Conservation (phyloP, 495 filamentous ascomycete species). For the Aspergillus bertholletiae region DNA sequence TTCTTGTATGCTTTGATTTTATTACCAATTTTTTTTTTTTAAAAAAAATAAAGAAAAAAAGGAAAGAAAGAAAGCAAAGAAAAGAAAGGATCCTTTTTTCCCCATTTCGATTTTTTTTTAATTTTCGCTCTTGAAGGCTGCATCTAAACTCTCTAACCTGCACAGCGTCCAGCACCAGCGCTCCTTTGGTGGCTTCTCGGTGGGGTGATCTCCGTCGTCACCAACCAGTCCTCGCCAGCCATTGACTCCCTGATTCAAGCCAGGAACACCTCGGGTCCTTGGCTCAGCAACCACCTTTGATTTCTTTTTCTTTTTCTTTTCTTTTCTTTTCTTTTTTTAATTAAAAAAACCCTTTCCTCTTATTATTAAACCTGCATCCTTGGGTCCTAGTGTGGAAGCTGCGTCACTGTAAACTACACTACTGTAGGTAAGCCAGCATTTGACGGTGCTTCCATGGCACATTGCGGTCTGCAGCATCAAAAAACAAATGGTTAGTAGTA, state of each 20-base stretch:
- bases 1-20: not conserved
- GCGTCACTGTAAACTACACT: constrained; percentile 5
- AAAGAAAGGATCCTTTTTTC: too few relatives aligned
- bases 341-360: not conserved
- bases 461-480: not conserved
- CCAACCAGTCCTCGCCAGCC: constrained; percentile 24
- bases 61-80: too few relatives aligned
- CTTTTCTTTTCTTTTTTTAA: constrained; percentile 5
- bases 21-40: not conserved
- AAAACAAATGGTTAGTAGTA: not conserved
- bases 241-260: constrained; percentile 24
- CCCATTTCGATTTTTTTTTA: too few relatives aligned
- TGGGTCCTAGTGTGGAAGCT: constrained; percentile 3
- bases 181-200: constrained; percentile 18
- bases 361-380: constrained; percentile 7
- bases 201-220: constrained; percentile 25
- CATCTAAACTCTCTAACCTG: constrained; percentile 13
- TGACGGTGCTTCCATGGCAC: constrained; percentile 1
- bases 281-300: constrained; percentile 12
- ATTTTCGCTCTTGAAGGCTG: not conserved
- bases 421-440: constrained; percentile 10
- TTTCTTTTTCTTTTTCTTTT: constrained; percentile 2
- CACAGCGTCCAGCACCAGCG: constrained; percentile 18
- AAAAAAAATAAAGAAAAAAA: too few relatives aligned
- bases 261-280: constrained; percentile 29